Evolutionary conservation across 2,329 filamentous ascomycete genomes (phyloP), one percentile per base, ranked within the genome.

Genomic region (Helicocarpus griseus): DNA sequence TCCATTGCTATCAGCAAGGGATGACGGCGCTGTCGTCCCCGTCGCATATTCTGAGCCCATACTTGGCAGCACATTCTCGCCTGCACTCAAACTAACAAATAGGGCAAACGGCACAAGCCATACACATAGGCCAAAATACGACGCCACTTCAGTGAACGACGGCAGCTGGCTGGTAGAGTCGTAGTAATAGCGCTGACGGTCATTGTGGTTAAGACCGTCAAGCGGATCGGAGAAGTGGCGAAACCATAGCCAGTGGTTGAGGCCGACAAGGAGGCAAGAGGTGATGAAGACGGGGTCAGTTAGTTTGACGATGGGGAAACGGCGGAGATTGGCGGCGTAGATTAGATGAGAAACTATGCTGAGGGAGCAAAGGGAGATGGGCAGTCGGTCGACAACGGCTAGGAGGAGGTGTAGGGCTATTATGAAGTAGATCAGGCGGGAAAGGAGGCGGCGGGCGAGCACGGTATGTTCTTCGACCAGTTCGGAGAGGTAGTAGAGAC

Each of bases 401-500:
- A 97, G 82, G 3, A 91, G 71, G 8, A 82, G 55, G 67, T 96
- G 91, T 5, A 89, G 66, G 28, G 63, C 78, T 55, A 96, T 85
- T 57, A 95, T 82, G 56, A 73, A 74, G 73, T 95, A 95, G 62
- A 97, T 96, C 51, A 97, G 76, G 39, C 82, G 83, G 31, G 80
- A 86, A 49, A 98, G 77, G n/a, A 96, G 75, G 52, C 85, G 87
- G 67, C 95, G 95, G 11, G 90, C 87, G 56, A 95, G 72, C 9
- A 97, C 91, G 3, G 91, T 96, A 66, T 98, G 91, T 69, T 98
- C 93, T 72, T 98, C 93, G 55, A 98, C 93, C 13, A 97, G 83
- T 69, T 98, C 93, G 22, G 91, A 96, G 50, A 98, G 85, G 69
- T 98, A 98, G 74, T 98, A 98, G 24, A 98, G 82, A 35, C 93